These are phyloP conservation scores for Elsinoe perseae DNA, from an alignment of 2,329 filamentous ascomycete genomes.

Conservation along the genomic window DNA sequence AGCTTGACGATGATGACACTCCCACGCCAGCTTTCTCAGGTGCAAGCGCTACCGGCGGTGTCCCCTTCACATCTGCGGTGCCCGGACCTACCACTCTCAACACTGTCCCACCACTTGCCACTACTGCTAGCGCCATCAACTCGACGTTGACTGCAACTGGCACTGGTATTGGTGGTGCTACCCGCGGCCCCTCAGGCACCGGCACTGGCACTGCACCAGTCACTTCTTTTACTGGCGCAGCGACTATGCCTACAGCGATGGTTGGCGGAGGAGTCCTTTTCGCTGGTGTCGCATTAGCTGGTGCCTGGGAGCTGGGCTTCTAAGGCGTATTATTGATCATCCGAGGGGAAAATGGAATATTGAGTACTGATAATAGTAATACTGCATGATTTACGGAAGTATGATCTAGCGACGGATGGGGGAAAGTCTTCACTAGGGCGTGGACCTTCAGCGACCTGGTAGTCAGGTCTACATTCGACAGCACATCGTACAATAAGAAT, in stretches of 20 bases:
- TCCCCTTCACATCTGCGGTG: constrained; percentile 1
- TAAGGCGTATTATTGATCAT: not conserved
- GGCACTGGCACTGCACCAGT: not conserved
- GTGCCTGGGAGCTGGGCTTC: not conserved
- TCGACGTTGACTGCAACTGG: not conserved
- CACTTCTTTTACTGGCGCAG: not conserved
- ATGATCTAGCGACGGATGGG: not conserved
- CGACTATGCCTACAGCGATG: not conserved
- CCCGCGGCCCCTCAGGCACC: not conserved
- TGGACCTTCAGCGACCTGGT: constrained; percentile 2
- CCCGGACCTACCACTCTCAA: constrained; percentile 3
- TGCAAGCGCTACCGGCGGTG: not conserved
- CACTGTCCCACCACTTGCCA: constrained; percentile 1
- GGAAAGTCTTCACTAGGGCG: not conserved
- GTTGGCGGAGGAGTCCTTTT: not conserved
- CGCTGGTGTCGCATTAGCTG: not conserved
- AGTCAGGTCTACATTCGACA: constrained; percentile 4
- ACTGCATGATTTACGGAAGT: not conserved
- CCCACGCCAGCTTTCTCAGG: not conserved
- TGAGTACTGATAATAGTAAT: not conserved
- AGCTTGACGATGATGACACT: constrained; percentile 5
- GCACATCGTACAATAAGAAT: not conserved
- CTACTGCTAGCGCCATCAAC: constrained; percentile 1
- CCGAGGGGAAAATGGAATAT: not conserved
- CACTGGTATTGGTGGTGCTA: not conserved